A percentile compares a stretch with the other conserved stretches of the same genome.
Evolutionary conservation across 371 early-diverging fungal species (phyloP).

Genomic region (Mucor saturninus): DNA sequence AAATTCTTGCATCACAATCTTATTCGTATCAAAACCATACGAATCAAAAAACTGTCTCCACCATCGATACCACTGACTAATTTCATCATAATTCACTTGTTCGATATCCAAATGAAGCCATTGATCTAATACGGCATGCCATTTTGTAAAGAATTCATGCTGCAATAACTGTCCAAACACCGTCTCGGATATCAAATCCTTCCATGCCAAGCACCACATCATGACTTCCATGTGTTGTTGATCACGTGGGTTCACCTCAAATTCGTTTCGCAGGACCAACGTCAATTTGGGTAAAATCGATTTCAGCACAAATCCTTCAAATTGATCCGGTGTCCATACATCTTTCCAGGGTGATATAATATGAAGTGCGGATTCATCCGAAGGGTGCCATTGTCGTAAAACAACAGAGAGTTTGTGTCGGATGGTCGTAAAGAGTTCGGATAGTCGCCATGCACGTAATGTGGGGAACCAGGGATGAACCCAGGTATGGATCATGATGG

Average conservation of each 20-base stretch:
- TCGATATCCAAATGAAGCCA: slow-evolving; percentile 29
- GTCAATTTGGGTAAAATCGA: slow-evolving; percentile 76
- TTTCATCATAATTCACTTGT: slow-evolving; percentile 62
- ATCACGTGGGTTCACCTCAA: slow-evolving; percentile 77
- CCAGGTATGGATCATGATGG: slow-evolving; percentile 77
- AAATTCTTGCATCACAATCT: slow-evolving; percentile 58
- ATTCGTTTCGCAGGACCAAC: slow-evolving; percentile 61
- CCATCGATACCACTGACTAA: slow-evolving; percentile 77
- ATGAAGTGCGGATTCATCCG: slow-evolving; percentile 62
- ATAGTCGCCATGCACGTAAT: slow-evolving; percentile 61
- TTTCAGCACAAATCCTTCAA: slow-evolving; percentile 63
- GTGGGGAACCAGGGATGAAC: slow-evolving; percentile 87
- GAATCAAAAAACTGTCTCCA: slow-evolving; percentile 72
- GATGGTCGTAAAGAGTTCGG: slow-evolving; percentile 62
- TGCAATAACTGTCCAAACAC: slow-evolving; percentile 68
- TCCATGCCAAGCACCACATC: slow-evolving; percentile 70
- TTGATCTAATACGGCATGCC: slow-evolving; percentile 62
- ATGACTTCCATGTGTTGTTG: slow-evolving; percentile 64
- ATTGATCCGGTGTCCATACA: slow-evolving; percentile 64
- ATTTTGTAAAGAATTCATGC: slow-evolving; percentile 78
- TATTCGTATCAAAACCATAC: slow-evolving; percentile 48
- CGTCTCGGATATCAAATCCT: slow-evolving; percentile 55
- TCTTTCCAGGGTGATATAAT: slow-evolving; percentile 74
- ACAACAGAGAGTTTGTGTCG: slow-evolving; percentile 67
- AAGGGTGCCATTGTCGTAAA: slow-evolving; percentile 72